Conservation (phyloP, 495 filamentous ascomycete species). For the Cercophora sp. region DNA sequence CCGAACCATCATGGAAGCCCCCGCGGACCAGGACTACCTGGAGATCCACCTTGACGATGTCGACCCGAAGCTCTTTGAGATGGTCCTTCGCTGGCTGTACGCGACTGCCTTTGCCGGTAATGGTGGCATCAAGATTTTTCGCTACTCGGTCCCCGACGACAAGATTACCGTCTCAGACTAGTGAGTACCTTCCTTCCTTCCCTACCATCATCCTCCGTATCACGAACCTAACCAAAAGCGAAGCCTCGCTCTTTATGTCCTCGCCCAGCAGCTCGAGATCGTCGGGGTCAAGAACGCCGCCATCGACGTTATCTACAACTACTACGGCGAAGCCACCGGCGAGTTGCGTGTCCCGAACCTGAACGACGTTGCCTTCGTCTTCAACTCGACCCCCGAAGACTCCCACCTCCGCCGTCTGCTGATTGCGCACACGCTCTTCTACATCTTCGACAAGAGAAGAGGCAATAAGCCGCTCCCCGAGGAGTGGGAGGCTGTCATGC, state of each 20-base stretch:
- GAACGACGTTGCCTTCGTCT: conserved; percentile 23
- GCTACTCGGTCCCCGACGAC: conserved; percentile 17
- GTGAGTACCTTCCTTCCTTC: conserved; percentile 12
- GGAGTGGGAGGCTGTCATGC: conserved; percentile 19
- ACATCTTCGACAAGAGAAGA: conserved; percentile 18
- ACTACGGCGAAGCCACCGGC: conserved; percentile 11
- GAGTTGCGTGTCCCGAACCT: conserved; percentile 9
- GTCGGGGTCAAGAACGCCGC: conserved; percentile 10
- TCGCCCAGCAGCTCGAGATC: conserved; percentile 24
- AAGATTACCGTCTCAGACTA: conserved; percentile 22
- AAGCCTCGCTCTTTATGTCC: conserved; percentile 27
- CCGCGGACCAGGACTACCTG: neutral
- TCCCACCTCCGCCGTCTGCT: conserved; percentile 25
- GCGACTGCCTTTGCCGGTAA: conserved; percentile 19
- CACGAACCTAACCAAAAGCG: neutral
- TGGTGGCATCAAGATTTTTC: conserved; percentile 11
- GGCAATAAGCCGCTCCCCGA: conserved; percentile 4
- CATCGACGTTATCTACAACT: conserved; percentile 16
- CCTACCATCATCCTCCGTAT: neutral
- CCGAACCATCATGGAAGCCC: conserved; percentile 9
- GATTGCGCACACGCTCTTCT: conserved; percentile 20
- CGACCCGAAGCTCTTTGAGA: conserved; percentile 21
- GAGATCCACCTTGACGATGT: conserved; percentile 17
- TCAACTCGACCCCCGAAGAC: conserved; percentile 16
- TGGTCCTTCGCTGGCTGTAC: conserved; percentile 29